Base-by-base conservation (phyloP, 2,329 filamentous ascomycete species). In the Xylariaceae sp. region DNA sequence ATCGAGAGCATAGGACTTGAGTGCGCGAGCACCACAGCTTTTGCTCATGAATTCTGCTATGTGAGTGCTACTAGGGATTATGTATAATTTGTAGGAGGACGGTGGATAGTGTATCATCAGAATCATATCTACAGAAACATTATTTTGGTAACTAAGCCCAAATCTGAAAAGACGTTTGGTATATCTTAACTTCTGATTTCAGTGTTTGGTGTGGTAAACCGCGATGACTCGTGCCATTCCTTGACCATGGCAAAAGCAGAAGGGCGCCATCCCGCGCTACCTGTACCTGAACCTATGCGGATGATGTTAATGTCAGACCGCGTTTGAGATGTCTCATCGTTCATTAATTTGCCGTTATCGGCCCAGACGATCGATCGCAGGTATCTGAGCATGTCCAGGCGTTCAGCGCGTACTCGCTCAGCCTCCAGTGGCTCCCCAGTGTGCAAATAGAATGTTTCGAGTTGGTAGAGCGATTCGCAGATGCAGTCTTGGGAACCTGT, bases 381-480 rank as follows among this genome's bases (percentile, higher is more conserved):
- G 39, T 41, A 51, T 13, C 47, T 52, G 39, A 57, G 47, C 2
- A 45, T 32, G 35, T 47, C 42, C 12, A 55, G 49, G 37, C 56
- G 50, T 26, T 56, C 54, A 2, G 46, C 42, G 12, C 55, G 56
- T 42, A 57, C 36, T 19, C 41, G 26, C 30, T 59, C 56, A 17
- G 55, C 54, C 16, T 52, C 45, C 9, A 57, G 44, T 2, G 49
- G 51, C 26, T 54, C 47, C 30, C 48, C 41, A n/a, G 37, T 48
- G 38, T 51, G 45, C 22, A 56, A 37, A n/a, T 54, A 56, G 37
- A 59, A 59, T 24, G 34, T 54, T 33, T 59, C 56, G n/a, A 59
- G 55, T 34, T 59, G 56, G 29, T 50, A 57, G 22, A 59, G 50
- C 36, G 56, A 51, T 35, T 59, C 56, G 15, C 52, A 51, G 9